Base-by-base conservation (phyloP, 1,284 basidiomycete genomes). In the Chalciporus sp. region DNA sequence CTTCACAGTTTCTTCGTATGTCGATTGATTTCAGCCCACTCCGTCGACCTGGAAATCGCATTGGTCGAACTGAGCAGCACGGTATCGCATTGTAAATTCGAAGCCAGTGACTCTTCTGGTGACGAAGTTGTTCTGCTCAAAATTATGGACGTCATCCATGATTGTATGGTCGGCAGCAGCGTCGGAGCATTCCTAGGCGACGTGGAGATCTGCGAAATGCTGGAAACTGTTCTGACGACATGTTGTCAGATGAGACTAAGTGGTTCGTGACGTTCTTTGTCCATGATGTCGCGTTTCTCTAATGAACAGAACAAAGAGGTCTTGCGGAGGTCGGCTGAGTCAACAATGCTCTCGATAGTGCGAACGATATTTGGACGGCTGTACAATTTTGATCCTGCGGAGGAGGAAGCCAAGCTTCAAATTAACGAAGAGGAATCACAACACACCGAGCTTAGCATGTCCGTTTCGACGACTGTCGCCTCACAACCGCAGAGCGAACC, bases 161-260 rank as follows among this genome's bases (percentile, higher is more conserved):
- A 93, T 67, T 86, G 92, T 64, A 79, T 96, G 61, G 85, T 87
- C 54, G 84, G 86, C 47, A 73, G 63, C 28, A 75, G 70, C 48
- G 81, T 89, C n/a, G 89, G 87, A 0, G 67, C 71, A 20, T 77
- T 81, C 11, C 79, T 98, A 39, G 91, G 92, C 37, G 96, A 99
- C 66, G 86, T 97, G 56, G 92, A 95, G 69, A 90, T 99, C 19
- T 99, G 97, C 71, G 96, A 98, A 74, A 95, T 99, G 86, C 79
- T 99, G 66, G 97, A 99, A 75, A 98, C 96, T 6, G 95, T 97
- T 1, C 75, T 99, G 59, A 97, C 94, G 33, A 98, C 97, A 64
- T 95, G 95, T 61, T 98, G 96, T 72, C 94, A 98, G 69, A 97
- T 96, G 80, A 82, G 97, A 41, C 78, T 98, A 6, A 94, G 92